Percentiles rank a stretch among this genome's conserved stretches.
These are phyloP conservation scores for Podospora pseudocomata DNA, from an alignment of 495 filamentous ascomycete species.

Conservation along the genomic window DNA sequence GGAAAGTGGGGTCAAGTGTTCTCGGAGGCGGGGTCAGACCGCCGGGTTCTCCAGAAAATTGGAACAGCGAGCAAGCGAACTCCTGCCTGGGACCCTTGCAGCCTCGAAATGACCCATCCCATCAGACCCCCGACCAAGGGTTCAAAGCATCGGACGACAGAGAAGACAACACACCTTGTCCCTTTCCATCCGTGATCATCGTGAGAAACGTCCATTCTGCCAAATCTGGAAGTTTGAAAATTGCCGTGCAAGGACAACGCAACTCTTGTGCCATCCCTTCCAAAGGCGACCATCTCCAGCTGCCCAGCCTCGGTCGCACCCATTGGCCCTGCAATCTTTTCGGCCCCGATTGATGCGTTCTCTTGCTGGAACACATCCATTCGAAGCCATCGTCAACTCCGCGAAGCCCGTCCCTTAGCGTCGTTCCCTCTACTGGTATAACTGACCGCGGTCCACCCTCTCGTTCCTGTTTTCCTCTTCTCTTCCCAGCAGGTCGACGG, in stretches of 20 bases:
- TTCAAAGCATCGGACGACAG: slow-evolving; percentile 4
- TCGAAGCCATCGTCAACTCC: neutral
- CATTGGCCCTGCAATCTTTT: slow-evolving; percentile 23
- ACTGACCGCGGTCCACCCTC: neutral
- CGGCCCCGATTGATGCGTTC: neutral
- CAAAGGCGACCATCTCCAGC: slow-evolving; percentile 11
- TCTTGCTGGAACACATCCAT: neutral
- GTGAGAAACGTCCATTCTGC: slow-evolving; percentile 17
- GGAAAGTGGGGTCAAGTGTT: slow-evolving; percentile 1
- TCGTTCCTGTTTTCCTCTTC: slow-evolving; percentile 13
- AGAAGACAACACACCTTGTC: slow-evolving; percentile 9
- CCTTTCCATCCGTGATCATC: slow-evolving; percentile 20
- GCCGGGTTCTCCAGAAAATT: slow-evolving; percentile 9
- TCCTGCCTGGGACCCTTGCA: slow-evolving; percentile 16
- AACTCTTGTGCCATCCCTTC: slow-evolving; percentile 10
- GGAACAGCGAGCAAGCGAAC: slow-evolving; percentile 4
- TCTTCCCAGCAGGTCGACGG: slow-evolving; percentile 30
- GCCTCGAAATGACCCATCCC: slow-evolving; percentile 3
- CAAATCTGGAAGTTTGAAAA: slow-evolving; percentile 19
- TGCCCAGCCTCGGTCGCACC: slow-evolving; percentile 14
- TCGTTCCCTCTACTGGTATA: neutral
- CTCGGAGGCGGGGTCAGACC: slow-evolving; percentile 15
- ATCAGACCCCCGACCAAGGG: neutral
- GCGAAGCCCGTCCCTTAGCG: neutral
- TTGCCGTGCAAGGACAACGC: slow-evolving; percentile 25